Evolutionary conservation across 306 rosid genomes (phyloP).

Genomic region (Vachellia pachyceras): DNA sequence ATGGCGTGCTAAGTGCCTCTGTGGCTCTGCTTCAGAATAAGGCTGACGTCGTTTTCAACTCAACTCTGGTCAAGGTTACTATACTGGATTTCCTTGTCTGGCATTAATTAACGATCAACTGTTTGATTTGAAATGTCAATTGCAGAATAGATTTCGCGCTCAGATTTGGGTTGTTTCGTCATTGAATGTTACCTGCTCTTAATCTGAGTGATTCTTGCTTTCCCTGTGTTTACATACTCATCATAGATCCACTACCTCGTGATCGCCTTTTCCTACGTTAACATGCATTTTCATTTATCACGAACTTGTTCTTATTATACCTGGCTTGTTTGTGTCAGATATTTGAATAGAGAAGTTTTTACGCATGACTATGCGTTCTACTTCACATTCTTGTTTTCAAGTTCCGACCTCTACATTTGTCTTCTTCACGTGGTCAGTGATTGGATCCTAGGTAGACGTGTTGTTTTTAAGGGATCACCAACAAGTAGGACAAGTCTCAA

Average conservation of each 20-base stretch:
- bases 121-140: not conserved
- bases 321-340: constrained; percentile 6
- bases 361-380: not conserved
- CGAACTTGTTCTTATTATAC: not conserved
- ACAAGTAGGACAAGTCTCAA: too few relatives aligned
- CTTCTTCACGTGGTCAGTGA: not conserved
- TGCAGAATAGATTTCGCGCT: not conserved
- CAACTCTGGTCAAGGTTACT: constrained; percentile 72
- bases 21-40: constrained; percentile 91
- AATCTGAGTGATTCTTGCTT: constrained; percentile 2
- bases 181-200: not conserved
- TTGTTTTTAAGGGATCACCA: constrained; percentile 3
- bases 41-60: constrained; percentile 87
- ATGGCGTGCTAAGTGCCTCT: constrained; percentile 76
- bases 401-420: not conserved
- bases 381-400: not conserved
- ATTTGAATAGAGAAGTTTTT: not conserved
- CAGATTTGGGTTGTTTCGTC: not conserved
- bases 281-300: constrained; percentile 19
- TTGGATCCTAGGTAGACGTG: not conserved
- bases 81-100: not conserved
- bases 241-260: not conserved
- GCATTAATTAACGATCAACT: not conserved
- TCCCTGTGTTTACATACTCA: not conserved
- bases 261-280: not conserved